Base-by-base conservation (phyloP, 176 grass and related monocot species). In the sorghum (Sorghum bicolor) region DNA sequence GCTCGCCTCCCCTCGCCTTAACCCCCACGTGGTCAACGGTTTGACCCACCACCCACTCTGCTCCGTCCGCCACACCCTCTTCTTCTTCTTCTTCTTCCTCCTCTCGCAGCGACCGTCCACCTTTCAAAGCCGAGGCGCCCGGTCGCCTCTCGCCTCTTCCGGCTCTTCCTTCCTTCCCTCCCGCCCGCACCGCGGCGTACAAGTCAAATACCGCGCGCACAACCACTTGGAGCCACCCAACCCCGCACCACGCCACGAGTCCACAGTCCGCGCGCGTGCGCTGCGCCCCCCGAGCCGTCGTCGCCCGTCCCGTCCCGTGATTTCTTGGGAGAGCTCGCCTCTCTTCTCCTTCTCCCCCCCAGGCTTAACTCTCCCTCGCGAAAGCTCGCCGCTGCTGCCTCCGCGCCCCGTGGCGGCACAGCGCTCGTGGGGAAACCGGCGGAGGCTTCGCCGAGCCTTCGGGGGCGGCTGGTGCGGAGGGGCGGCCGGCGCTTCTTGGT, bases 191-290 rank as follows among this genome's bases (percentile, higher is more conserved):
- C 34, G 22, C 66, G 2, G 74, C 67, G 72, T 43, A 65, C 40
- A 80, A 44, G 83, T 86, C 88, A 82, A 90, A 78, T 82, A 86
- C 83, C 13, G 17, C 22, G 40, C 6, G n/a, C 6, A 2, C 6
- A 13, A 2, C 82, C 73, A 58, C 71, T 17, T 55, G 88, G 40
- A 72, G 44, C 78, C 45, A 48, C 12, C 43, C 43, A 15, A 8
- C 10, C 19, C 1, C 9, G 6, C 22, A 73, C 70, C 70, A 47
- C 5, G 10, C 45, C 52, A 26, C 55, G 40, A 64, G 45, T 47
- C 52, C 62, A 58, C 52, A 22, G 58, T 26, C 68, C 22, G 22
- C 67, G 20, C 15, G 57, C n/a, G 5, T n/a, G n/a, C n/a, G n/a
- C n/a, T n/a, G n/a, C n/a, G n/a, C n/a, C 63, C 6, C 64, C 64